Evolutionary conservation across 148 eudicot genomes (phyloP), one percentile per base, ranked within the genome.

Genomic region (Rheum nobile): DNA sequence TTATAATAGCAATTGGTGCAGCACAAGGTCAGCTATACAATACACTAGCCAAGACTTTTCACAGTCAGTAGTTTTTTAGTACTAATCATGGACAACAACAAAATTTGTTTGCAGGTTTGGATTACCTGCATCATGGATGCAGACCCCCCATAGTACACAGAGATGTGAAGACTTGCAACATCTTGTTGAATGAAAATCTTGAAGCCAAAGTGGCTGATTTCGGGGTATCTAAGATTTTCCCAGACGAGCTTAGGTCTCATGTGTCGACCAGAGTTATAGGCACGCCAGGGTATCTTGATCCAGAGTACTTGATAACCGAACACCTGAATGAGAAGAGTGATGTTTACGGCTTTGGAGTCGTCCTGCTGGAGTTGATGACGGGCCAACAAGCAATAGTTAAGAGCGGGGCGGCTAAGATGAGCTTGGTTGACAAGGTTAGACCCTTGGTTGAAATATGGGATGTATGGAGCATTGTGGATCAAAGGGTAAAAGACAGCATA

Each of bases 41-140:
- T n/a, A 22, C 44, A 16, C 55, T 17, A 50, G 55, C 29, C 63
- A n/a, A 55, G 31, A 26, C 4, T 24, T 55, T 8, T 26, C 55
- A 55, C 2, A 10, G 21, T 55, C 28, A 9, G 31, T 55, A 55
- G 65, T 26, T 55, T 10, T 55, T n/a, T n/a, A n/a, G n/a, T 55
- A 55, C 65, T 26, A 55, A 26, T 21, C 8, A 21, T 55, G 29
- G 65, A 26, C 24, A 55, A 48, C 7, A 48, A 54, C 12, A 54
- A 50, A 54, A 26, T 10, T 63, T 46, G 19, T 48, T 38, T 69
- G 72, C 29, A 80, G 85, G 83, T 19, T 17, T 83, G 73, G 85
- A 83, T 17, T 75, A 83, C 72, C 74, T 83, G 59, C 85, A 83
- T 34, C 69, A 70, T 67, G 85, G 85, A 34, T 83, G 85, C 72